phyloP scores from a whole-genome alignment of 345 rosid genomes.

The Bruguiera parviflora region DNA sequence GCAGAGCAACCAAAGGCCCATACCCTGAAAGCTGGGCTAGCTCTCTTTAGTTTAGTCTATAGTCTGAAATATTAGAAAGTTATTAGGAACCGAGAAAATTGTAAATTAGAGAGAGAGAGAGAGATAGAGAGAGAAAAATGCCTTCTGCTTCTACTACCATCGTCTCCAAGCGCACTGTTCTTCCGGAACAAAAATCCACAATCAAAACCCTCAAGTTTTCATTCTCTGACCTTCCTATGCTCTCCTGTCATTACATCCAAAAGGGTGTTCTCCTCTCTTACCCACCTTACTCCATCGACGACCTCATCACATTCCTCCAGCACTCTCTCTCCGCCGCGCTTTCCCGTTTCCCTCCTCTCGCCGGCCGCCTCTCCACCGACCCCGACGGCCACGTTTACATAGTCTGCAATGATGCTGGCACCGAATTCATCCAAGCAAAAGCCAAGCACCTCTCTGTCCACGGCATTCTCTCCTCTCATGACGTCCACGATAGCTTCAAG shows the following conservation, averaged over 20 bases:
- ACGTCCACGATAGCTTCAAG: conserved; percentile 62
- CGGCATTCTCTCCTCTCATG: conserved; percentile 41
- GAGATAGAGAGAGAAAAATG: conserved; percentile 45
- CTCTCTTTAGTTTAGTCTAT: too few species aligned
- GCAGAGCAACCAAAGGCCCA: not conserved
- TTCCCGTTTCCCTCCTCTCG: conserved; percentile 73
- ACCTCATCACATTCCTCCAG: conserved; percentile 45
- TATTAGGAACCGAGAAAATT: not conserved
- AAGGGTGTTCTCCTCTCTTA: conserved; percentile 70
- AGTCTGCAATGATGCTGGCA: conserved; percentile 69
- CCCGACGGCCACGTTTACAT: conserved; percentile 58
- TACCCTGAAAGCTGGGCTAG: not conserved
- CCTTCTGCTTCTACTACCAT: conserved; percentile 47
- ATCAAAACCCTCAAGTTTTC: conserved; percentile 54
- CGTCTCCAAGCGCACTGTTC: conserved; percentile 55
- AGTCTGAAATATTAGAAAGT: too few species aligned
- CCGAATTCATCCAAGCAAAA: conserved; percentile 57
- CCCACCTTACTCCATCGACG: conserved; percentile 44
- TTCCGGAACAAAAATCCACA: conserved; percentile 45
- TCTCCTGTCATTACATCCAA: conserved; percentile 94
- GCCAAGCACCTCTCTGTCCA: conserved; percentile 41
- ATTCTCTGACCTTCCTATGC: conserved; percentile 95
- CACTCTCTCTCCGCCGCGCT: conserved; percentile 66
- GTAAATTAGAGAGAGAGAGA: too few species aligned
- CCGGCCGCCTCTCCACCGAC: conserved; percentile 72